These are phyloP conservation scores for Athelia sp. DNA, from an alignment of 1,284 basidiomycete genomes.

Conservation along the genomic window DNA sequence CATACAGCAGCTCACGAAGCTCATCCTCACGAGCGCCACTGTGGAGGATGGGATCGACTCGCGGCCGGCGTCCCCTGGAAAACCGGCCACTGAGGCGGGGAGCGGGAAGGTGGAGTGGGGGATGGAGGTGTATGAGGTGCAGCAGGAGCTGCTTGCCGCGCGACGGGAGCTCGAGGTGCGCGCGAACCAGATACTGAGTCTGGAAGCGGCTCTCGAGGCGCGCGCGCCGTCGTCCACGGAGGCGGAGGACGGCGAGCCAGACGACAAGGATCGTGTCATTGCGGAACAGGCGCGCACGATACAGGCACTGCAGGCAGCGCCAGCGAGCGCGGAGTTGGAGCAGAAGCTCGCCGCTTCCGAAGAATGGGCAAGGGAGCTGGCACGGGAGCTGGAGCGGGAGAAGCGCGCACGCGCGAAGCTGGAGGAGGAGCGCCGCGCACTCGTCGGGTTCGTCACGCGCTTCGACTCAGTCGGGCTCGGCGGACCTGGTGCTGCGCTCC, in stretches of 20 bases:
- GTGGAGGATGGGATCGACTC: slow-evolving; percentile 72
- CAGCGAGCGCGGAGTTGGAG: slow-evolving; percentile 75
- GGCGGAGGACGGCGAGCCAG: slow-evolving; percentile 51
- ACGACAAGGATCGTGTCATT: slow-evolving; percentile 68
- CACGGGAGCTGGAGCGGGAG: slow-evolving; percentile 70
- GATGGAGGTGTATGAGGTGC: no score
- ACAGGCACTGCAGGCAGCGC: slow-evolving; percentile 63
- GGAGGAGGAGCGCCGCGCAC: slow-evolving; percentile 69
- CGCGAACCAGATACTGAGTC: slow-evolving; percentile 73
- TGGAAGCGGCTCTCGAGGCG: slow-evolving; percentile 65
- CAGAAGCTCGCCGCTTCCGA: slow-evolving; percentile 76
- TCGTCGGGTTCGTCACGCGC: slow-evolving; percentile 71
- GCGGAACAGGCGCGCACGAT: slow-evolving; percentile 65
- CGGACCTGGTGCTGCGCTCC: slow-evolving; percentile 37
- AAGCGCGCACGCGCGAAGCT: slow-evolving; percentile 56
- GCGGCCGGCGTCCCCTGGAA: slow-evolving; percentile 62
- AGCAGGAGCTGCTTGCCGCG: slow-evolving; percentile 79
- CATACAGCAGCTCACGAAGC: slow-evolving; percentile 80
- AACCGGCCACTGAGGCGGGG: no score
- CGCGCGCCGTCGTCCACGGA: slow-evolving; percentile 41
- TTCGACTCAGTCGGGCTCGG: slow-evolving; percentile 64
- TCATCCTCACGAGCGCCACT: slow-evolving; percentile 82
- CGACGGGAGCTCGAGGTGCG: slow-evolving; percentile 73
- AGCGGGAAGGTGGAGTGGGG: no score
- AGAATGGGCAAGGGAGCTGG: slow-evolving; percentile 65